phyloP scores from a whole-genome alignment of 352 stramenopile species.

The Globisporangium cystogenes region DNA sequence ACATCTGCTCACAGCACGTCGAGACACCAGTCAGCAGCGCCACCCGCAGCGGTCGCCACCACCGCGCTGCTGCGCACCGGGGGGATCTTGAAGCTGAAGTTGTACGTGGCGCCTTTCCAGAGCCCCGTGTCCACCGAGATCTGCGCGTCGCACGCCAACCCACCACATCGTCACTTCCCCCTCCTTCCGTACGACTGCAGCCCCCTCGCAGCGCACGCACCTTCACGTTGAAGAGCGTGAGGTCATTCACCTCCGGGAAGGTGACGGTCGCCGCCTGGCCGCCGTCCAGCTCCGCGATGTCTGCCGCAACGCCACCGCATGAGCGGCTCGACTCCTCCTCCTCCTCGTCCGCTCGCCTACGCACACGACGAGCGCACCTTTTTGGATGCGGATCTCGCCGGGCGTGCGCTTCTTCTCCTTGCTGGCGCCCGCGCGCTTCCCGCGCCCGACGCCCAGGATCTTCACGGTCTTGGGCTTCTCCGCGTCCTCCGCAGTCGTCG shows the following conservation, averaged over 20 bases:
- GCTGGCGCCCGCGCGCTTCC: constrained; percentile 51
- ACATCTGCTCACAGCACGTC: constrained; percentile 41
- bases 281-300: constrained; percentile 98
- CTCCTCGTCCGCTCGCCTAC: too few species aligned
- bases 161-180: background rate
- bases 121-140: constrained; percentile 94
- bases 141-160: constrained; percentile 41
- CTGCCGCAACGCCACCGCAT: constrained; percentile 17
- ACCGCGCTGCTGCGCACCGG: constrained; percentile 52
- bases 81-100: constrained; percentile 97
- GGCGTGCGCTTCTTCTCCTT: constrained; percentile 93
- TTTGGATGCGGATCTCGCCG: constrained; percentile 98
- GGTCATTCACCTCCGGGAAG: constrained; percentile 97
- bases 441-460: constrained; percentile 78
- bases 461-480: constrained; percentile 76
- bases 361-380: too few species aligned
- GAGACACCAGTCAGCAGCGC: constrained; percentile 3
- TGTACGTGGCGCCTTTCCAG: constrained; percentile 96
- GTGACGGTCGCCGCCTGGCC: constrained; percentile 93
- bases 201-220: constrained; percentile 18
- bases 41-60: background rate
- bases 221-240: constrained; percentile 91
- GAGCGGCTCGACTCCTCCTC: background rate
- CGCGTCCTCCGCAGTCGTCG: constrained; percentile 9
- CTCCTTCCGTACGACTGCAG: background rate